Percentiles rank a stretch among this genome's conserved stretches.
Evolutionary conservation across 2,329 filamentous ascomycete species (phyloP).

Genomic region (Sclerotinia glacialis): DNA sequence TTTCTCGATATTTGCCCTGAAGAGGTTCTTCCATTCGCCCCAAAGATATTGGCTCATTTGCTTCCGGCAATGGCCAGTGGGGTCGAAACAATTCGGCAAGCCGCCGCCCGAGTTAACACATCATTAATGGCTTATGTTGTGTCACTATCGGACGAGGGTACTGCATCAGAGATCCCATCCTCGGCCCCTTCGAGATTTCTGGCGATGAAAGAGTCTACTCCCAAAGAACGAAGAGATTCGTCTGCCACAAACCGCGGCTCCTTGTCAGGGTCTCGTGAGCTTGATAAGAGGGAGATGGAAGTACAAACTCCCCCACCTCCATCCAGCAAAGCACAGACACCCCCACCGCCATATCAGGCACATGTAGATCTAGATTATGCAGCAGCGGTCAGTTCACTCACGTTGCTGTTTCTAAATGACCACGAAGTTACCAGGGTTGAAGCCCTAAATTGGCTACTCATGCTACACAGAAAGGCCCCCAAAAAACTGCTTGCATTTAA

Average conservation of each 20-base stretch:
- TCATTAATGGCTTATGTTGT: conserved; percentile 94
- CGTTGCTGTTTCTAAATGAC: conserved; percentile 90
- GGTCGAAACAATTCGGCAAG: conserved; percentile 82
- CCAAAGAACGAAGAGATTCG: conserved; percentile 37
- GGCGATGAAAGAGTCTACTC: conserved; percentile 40
- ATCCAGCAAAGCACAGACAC: conserved; percentile 34
- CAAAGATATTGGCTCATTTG: conserved; percentile 85
- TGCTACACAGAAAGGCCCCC: conserved; percentile 94
- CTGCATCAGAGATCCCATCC: conserved; percentile 43
- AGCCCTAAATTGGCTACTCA: conserved; percentile 92
- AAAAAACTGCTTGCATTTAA: conserved; percentile 92
- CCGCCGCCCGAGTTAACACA: conserved; percentile 83
- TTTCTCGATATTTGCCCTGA: conserved; percentile 98
- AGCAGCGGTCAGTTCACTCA: conserved; percentile 88
- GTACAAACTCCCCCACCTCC: conserved; percentile 47
- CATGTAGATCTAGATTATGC: conserved; percentile 88
- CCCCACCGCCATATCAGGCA: conserved; percentile 45
- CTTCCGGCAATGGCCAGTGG: conserved; percentile 91
- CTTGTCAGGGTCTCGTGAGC: conserved; percentile 47
- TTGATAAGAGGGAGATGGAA: conserved; percentile 53
- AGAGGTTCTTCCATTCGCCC: conserved; percentile 92
- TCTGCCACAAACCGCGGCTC: conserved; percentile 39
- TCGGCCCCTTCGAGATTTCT: conserved; percentile 44
- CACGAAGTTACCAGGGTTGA: conserved; percentile 94
- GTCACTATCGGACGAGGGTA: conserved; percentile 70